Conservation (phyloP, 1,284 basidiomycete genomes). For the Cutaneotrichosporon curvatum region DNA sequence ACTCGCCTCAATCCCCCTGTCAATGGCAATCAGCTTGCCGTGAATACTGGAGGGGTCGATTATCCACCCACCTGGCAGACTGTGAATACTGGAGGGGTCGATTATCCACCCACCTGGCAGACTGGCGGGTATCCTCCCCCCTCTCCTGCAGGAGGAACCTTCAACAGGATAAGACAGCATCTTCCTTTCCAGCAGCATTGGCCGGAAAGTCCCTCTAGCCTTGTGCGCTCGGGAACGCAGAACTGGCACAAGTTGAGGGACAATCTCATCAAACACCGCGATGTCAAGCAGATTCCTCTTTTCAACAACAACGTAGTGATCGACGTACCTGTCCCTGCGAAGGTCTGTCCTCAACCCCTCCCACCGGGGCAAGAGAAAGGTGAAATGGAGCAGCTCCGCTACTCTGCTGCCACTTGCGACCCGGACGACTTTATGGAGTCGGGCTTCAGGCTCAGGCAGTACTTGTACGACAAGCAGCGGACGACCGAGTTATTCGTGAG, state of each 20-base stretch:
- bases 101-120: too few relatives aligned
- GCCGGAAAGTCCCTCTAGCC: too few relatives aligned
- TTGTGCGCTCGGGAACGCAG: constrained; percentile 22
- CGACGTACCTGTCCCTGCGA: constrained; percentile 66
- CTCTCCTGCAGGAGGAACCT: too few relatives aligned
- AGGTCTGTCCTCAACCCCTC: neutral
- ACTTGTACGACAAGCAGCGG: constrained; percentile 59
- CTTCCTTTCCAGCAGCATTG: too few relatives aligned
- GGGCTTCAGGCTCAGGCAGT: constrained; percentile 76
- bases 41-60: too few relatives aligned
- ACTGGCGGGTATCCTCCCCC: too few relatives aligned
- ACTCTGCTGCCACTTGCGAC: constrained; percentile 49
- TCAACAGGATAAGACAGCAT: too few relatives aligned
- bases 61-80: too few relatives aligned
- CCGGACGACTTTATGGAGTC: constrained; percentile 51
- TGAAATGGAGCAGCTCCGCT: constrained; percentile 74
- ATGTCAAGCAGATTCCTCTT: constrained; percentile 71
- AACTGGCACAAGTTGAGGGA: constrained; percentile 38
- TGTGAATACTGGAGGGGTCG: too few relatives aligned
- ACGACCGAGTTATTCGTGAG: constrained; percentile 74
- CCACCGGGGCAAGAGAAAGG: constrained; percentile 57
- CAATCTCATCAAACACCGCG: constrained; percentile 44
- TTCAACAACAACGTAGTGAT: constrained; percentile 75
- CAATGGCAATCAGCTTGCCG: too few relatives aligned
- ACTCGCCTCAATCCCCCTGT: too few relatives aligned